Percentiles rank a stretch among this genome's conserved stretches.
These are phyloP conservation scores for Penicillium griseofulvum DNA, from an alignment of 2,329 filamentous ascomycete genomes.

Conservation along the genomic window DNA sequence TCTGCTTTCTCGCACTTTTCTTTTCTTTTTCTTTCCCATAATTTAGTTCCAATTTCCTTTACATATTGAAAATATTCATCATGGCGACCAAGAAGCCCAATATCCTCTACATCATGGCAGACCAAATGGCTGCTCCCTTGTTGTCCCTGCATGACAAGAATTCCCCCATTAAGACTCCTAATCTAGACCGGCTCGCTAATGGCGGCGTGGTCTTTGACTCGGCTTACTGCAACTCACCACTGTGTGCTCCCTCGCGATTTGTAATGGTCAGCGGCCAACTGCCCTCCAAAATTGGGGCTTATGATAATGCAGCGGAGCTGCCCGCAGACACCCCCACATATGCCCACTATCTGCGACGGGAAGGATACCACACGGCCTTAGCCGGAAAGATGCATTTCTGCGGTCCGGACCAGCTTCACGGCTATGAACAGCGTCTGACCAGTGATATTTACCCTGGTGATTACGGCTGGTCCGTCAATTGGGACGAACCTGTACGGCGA, in stretches of 20 bases:
- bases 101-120: slow-evolving; percentile 93
- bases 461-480: slow-evolving; percentile 92
- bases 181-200: slow-evolving; percentile 78
- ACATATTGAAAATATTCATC: slow-evolving; percentile 11
- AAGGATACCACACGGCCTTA: slow-evolving; percentile 84
- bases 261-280: slow-evolving; percentile 91
- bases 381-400: slow-evolving; percentile 98
- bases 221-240: slow-evolving; percentile 88
- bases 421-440: slow-evolving; percentile 89
- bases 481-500: slow-evolving; percentile 71
- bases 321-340: slow-evolving; percentile 84
- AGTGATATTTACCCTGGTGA: slow-evolving; percentile 94
- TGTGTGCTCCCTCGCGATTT: slow-evolving; percentile 90
- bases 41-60: slow-evolving; percentile 1
- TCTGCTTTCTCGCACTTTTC: slow-evolving; percentile 5
- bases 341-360: slow-evolving; percentile 80
- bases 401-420: slow-evolving; percentile 83
- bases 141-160: slow-evolving; percentile 88
- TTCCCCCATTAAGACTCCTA: slow-evolving; percentile 87
- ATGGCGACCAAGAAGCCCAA: slow-evolving; percentile 60
- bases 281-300: slow-evolving; percentile 86
- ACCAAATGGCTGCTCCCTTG: slow-evolving; percentile 86
- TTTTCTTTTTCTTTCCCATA: not conserved
- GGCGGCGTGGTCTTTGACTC: slow-evolving; percentile 87
- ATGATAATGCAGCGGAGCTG: slow-evolving; percentile 86